A percentile compares a stretch with the other conserved stretches of the same genome.
Conservation (phyloP, 1,284 basidiomycete species). For the Ceratobasidium sp. region DNA sequence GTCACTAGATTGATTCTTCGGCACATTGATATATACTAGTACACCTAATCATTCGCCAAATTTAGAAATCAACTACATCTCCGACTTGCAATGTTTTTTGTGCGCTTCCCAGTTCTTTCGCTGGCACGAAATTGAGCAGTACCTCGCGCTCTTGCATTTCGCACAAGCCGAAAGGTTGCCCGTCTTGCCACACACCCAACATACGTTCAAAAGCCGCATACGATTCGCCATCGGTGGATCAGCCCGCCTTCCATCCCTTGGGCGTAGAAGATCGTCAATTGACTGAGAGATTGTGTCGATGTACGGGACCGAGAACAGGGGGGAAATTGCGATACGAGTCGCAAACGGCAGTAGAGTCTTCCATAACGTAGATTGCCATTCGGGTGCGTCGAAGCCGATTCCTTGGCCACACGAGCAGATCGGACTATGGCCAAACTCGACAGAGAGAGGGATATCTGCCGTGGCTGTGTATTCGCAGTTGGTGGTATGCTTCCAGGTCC, state of each 20-base stretch:
- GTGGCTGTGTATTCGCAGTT: constrained; percentile 20
- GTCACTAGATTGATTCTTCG: too few relatives aligned
- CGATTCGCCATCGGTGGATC: neutral
- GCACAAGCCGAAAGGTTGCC: constrained; percentile 56
- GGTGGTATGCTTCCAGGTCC: constrained; percentile 16
- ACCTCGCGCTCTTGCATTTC: constrained; percentile 59
- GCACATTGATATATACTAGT: too few relatives aligned
- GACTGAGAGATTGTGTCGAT: constrained; percentile 13
- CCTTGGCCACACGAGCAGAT: constrained; percentile 17
- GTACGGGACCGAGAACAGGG: constrained; percentile 17
- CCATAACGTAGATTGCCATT: constrained; percentile 10
- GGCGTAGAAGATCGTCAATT: constrained; percentile 45
- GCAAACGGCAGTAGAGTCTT: constrained; percentile 6
- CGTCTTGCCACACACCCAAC: constrained; percentile 53
- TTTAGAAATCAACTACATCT: neutral
- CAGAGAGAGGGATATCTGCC: neutral
- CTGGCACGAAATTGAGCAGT: constrained; percentile 64
- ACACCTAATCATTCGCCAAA: too few relatives aligned
- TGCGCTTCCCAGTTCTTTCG: constrained; percentile 63
- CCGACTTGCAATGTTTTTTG: constrained; percentile 53
- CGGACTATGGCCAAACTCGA: neutral
- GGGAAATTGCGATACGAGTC: constrained; percentile 9
- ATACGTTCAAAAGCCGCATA: constrained; percentile 38
- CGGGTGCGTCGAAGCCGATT: constrained; percentile 22
- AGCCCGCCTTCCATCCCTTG: constrained; percentile 5